These are phyloP conservation scores for bread wheat (Triticum aestivum) DNA, from an alignment of 176 grass and related monocot genomes.

Conservation along the genomic window IWGSC_CS_RefSeq_v2.1 NC_057797.1:778985190-778985689, in stretches of 20 bases:
- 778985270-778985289: constrained; percentile 97
- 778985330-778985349: constrained; percentile 84
- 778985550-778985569: constrained; percentile 63
- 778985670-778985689: constrained; percentile 56
- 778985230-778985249: constrained; percentile 95
- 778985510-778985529: constrained; percentile 94
- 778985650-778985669: constrained; percentile 53
- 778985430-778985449: constrained; percentile 45
- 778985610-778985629: constrained; percentile 31
- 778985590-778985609: constrained; percentile 41
- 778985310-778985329: constrained; percentile 80
- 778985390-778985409: constrained; percentile 36
- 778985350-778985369: constrained; percentile 83
- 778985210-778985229: neutral
- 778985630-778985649: constrained; percentile 2
- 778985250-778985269: constrained; percentile 93
- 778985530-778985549: constrained; percentile 77
- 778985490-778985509: constrained; percentile 60
- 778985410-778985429: constrained; percentile 70
- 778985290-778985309: constrained; percentile 96
- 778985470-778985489: constrained; percentile 78
- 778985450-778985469: constrained; percentile 74
- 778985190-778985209: neutral
- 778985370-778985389: constrained; percentile 62
- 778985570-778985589: constrained; percentile 62